Conservation (phyloP, 1,139 yeast genomes). For the Pichia sorboxylosa region DNA sequence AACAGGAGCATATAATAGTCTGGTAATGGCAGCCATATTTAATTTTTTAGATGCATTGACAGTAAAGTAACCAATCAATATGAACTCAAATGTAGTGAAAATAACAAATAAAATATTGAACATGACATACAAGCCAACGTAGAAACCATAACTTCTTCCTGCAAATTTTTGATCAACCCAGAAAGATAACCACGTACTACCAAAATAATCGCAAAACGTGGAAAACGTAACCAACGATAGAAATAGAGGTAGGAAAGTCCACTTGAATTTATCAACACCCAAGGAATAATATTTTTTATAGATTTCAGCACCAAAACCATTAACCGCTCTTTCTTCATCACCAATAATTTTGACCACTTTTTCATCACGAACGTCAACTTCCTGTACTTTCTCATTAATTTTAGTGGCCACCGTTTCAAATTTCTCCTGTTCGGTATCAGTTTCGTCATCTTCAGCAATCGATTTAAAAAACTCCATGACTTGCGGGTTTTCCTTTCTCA, state of each 20-base stretch:
- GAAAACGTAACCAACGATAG: constrained; percentile 31
- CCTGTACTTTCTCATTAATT: constrained; percentile 10
- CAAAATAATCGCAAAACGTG: constrained; percentile 52
- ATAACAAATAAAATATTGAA: constrained; percentile 29
- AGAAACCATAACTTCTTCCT: constrained; percentile 37
- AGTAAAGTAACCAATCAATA: constrained; percentile 29
- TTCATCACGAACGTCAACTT: background rate
- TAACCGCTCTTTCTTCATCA: constrained; percentile 27
- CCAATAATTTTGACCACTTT: constrained; percentile 21
- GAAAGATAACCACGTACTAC: constrained; percentile 76
- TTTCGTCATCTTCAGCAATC: background rate
- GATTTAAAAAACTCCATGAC: constrained; percentile 40
- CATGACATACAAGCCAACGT: constrained; percentile 63
- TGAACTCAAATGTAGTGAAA: constrained; percentile 32
- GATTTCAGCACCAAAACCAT: constrained; percentile 26
- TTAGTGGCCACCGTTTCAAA: constrained; percentile 1
- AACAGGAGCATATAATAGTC: constrained; percentile 52
- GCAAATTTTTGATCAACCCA: constrained; percentile 58
- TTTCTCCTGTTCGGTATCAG: background rate
- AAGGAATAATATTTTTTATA: constrained; percentile 41
- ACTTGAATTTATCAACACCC: constrained; percentile 45
- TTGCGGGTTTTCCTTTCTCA: constrained; percentile 19
- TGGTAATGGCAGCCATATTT: constrained; percentile 50
- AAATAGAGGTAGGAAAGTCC: constrained; percentile 33
- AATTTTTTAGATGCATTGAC: constrained; percentile 50